Evolutionary conservation across 2,329 filamentous ascomycete species (phyloP), one percentile per base, ranked within the genome.

Genomic region (Sphaerulina vaccinii): DNA sequence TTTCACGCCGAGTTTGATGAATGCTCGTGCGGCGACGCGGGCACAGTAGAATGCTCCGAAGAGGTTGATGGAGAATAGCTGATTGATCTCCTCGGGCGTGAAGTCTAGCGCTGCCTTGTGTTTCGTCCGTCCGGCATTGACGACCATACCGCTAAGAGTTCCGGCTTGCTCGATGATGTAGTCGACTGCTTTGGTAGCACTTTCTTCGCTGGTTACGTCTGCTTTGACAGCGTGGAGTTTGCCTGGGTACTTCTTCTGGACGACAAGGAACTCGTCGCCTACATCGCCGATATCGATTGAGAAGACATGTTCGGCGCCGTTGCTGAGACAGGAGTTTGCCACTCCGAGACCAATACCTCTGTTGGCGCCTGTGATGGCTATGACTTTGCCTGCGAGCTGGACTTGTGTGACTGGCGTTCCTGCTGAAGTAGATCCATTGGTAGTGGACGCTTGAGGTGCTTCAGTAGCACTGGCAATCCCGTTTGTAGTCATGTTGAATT

Each of bases 41-140:
- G 73, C 74, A 6, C 68, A 70, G 57, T 71, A 75, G 54, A 75
- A 78, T 0, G 73, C 66, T 0, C 73, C 73, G 55, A 73, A 75
- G 10, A 78, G 54, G 33, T 77, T 74, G 27, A 61, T 68, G 27
- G 65, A 66, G 55, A 73, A 77, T 2, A 77, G 54, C 7, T 66
- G 63, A 49, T 75, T 68, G 32, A 77, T 73, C 49, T 78, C 74
- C 46, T 75, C 74, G 0, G 68, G 71, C 1, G 72, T 76, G 44
- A 77, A 79, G 23, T 79, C 75, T 4, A 79, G 62, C 0, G 76
- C 76, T 1, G 75, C 62, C 59, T 79, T 78, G 57, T 79, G 77
- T 58, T 78, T 76, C 11, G 76, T 79, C 9, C 72, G 65, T 13
- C 77, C 76, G 0, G 77, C 76, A 50, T 79, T 79, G 22, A 70